phyloP scores from a whole-genome alignment of 441 rosid genomes.

The Eruca vesicaria region DNA sequence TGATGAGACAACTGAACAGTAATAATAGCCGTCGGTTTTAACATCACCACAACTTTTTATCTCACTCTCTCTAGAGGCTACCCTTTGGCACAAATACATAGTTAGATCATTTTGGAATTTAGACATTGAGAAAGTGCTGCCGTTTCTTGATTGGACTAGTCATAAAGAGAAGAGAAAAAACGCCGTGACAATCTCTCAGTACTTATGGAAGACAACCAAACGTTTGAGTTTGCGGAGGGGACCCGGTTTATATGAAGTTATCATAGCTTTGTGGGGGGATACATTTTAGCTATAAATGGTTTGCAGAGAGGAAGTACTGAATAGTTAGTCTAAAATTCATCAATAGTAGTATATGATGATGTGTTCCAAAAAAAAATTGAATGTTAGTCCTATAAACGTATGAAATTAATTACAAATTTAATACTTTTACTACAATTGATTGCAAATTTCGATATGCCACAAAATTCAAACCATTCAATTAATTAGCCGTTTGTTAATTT shows the following conservation, averaged over 20 bases:
- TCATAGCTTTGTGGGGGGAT: not conserved
- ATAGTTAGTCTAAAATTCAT: not conserved
- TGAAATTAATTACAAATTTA: too few species aligned
- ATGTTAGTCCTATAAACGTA: too few species aligned
- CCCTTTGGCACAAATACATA: not conserved
- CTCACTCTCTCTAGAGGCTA: not conserved
- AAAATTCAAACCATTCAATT: constrained; percentile 15
- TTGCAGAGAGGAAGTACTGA: not conserved
- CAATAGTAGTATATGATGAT: not conserved
- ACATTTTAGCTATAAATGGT: constrained; percentile 7
- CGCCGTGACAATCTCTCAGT: constrained; percentile 23
- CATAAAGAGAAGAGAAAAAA: not conserved
- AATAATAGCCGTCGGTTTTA: constrained; percentile 17
- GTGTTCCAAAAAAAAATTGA: too few species aligned
- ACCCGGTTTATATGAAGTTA: constrained; percentile 1
- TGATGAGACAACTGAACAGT: not conserved
- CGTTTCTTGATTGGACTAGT: constrained; percentile 14
- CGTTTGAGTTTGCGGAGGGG: constrained; percentile 11
- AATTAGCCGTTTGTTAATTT: not conserved
- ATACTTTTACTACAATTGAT: not conserved
- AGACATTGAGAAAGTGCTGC: not conserved
- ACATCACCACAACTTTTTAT: not conserved
- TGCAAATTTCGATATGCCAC: not conserved
- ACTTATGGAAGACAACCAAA: constrained; percentile 24
- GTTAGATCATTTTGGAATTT: not conserved